phyloP scores from a whole-genome alignment of 495 filamentous ascomycete species.

The Talaromyces thailandensis region DNA sequence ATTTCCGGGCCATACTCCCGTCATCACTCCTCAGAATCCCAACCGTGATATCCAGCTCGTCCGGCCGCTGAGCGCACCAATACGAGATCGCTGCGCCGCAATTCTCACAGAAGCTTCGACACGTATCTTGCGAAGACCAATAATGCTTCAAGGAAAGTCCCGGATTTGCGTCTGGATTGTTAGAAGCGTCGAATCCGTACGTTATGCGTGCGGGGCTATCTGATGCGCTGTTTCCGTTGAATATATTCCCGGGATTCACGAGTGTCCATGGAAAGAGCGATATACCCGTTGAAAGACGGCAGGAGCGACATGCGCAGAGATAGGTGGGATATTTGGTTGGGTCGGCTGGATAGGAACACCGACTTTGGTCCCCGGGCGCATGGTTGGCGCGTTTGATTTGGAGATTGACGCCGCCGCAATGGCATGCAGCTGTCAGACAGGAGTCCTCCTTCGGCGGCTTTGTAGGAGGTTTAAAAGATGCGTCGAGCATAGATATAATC shows the following conservation, averaged over 20 bases:
- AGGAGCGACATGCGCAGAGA: slow-evolving; percentile 1
- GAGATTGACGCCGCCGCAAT: background rate
- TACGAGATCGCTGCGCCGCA: background rate
- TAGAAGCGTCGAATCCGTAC: background rate
- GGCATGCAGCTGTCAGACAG: background rate
- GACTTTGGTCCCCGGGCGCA: background rate
- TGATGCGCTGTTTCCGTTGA: background rate
- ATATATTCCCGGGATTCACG: background rate
- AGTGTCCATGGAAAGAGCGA: background rate
- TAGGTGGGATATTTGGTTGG: background rate
- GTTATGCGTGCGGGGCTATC: background rate
- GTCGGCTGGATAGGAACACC: background rate
- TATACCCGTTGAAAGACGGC: slow-evolving; percentile 1
- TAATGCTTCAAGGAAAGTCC: background rate
- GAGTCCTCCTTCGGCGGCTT: background rate
- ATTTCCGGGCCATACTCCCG: background rate
- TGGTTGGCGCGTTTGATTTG: background rate
- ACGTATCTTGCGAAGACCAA: background rate
- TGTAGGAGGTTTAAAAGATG: background rate
- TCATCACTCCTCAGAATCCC: slow-evolving; percentile 1
- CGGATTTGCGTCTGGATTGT: background rate
- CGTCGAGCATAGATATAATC: background rate
- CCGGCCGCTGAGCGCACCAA: background rate
- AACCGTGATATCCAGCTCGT: background rate
- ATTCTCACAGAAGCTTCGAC: background rate